A percentile compares a stretch with the other conserved stretches of the same genome.
These are phyloP conservation scores for Solanum piurae DNA, from an alignment of 257 asterid genomes.

Conservation along the genomic window DNA sequence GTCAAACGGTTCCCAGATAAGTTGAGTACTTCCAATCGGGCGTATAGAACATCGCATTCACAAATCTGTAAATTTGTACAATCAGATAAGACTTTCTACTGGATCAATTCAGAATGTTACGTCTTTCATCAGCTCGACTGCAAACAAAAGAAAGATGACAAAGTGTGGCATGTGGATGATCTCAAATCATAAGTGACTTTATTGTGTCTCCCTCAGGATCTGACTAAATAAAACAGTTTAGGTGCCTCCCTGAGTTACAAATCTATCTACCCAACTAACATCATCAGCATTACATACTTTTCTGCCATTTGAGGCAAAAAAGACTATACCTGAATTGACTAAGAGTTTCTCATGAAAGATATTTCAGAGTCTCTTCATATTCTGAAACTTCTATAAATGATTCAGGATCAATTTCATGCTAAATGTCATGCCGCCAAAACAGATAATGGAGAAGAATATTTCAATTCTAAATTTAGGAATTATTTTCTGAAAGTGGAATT, in stretches of 20 bases:
- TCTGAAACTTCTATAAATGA: background rate
- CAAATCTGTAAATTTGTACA: conserved; percentile 44
- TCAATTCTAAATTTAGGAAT: background rate
- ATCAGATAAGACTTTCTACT: background rate
- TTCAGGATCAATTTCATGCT: background rate
- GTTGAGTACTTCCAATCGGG: conserved; percentile 84
- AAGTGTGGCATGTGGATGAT: background rate
- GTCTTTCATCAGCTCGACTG: background rate
- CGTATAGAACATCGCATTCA: conserved; percentile 61
- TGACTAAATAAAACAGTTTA: background rate
- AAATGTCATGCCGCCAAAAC: background rate
- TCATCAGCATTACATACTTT: background rate
- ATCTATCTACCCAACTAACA: background rate
- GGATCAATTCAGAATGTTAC: background rate
- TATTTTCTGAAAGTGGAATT: background rate
- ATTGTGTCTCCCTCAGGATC: background rate
- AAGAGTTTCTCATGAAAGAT: background rate
- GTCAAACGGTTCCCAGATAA: conserved; percentile 77
- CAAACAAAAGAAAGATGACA: background rate
- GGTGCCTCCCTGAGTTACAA: background rate
- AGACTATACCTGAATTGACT: background rate
- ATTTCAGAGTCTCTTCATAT: background rate
- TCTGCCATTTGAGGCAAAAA: background rate
- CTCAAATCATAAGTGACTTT: background rate
- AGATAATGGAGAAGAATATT: background rate